A percentile compares a stretch with the other conserved stretches of the same genome.
These are phyloP conservation scores for Colletotrichum noveboracense DNA, from an alignment of 2,329 filamentous ascomycete species.

Conservation along the genomic window DNA sequence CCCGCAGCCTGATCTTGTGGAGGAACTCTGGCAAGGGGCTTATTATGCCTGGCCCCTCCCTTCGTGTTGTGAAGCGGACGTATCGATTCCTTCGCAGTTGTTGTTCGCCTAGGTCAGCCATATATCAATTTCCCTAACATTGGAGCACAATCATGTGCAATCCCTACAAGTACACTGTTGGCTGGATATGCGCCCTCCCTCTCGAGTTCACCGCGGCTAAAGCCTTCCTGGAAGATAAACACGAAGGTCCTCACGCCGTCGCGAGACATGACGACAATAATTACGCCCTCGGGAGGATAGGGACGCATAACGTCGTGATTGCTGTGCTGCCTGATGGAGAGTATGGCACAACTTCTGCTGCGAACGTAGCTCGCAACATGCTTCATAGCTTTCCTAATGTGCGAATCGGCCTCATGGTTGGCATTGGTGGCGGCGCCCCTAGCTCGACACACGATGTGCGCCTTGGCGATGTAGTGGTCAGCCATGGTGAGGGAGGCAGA, in stretches of 20 bases:
- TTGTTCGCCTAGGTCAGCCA: too few species aligned
- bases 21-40: too few species aligned
- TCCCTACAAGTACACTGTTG: neutral
- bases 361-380: constrained; percentile 31
- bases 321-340: neutral
- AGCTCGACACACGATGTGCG: constrained; percentile 37
- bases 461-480: constrained; percentile 19
- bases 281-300: neutral
- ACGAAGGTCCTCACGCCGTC: neutral
- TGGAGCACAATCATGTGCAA: too few species aligned
- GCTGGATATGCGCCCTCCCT: neutral
- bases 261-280: neutral
- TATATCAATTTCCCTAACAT: too few species aligned
- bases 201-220: neutral
- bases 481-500: neutral
- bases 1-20: too few species aligned
- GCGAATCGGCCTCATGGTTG: constrained; percentile 36
- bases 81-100: too few species aligned
- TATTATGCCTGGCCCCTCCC: too few species aligned
- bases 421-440: constrained; percentile 40
- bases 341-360: constrained; percentile 18
- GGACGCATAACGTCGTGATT: neutral
- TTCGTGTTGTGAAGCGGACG: too few species aligned
- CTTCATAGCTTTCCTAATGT: constrained; percentile 34
- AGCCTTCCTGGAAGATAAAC: neutral